Conservation (phyloP, 495 filamentous ascomycete species). For the Daldinia childiae region DNA sequence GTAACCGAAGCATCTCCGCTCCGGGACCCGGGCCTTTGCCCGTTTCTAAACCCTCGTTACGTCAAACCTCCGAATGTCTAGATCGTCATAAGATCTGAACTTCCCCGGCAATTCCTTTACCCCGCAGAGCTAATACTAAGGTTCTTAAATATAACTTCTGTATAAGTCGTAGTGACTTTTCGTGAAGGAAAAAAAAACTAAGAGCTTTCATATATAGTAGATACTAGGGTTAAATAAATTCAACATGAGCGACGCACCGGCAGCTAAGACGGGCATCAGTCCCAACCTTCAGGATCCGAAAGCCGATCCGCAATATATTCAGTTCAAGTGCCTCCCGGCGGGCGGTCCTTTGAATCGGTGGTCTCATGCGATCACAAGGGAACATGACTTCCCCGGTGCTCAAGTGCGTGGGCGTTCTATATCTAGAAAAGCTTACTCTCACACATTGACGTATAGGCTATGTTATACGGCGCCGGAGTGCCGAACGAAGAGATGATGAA, state of each 20-base stretch:
- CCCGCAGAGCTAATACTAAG: slow-evolving; percentile 20
- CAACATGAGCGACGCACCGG: slow-evolving; percentile 32
- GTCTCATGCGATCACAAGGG: slow-evolving; percentile 60
- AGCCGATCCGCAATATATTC: slow-evolving; percentile 55
- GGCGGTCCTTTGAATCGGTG: slow-evolving; percentile 59
- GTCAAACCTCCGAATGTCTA: slow-evolving; percentile 31
- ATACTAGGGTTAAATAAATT: background rate
- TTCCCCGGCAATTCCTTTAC: slow-evolving; percentile 13
- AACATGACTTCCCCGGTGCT: slow-evolving; percentile 93
- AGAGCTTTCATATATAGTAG: background rate
- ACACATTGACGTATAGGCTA: slow-evolving; percentile 70
- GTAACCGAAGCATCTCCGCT: slow-evolving; percentile 21
- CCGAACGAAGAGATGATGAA: slow-evolving; percentile 87
- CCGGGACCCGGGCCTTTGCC: slow-evolving; percentile 25
- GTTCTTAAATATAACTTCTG: background rate
- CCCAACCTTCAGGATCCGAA: slow-evolving; percentile 45
- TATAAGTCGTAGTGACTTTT: background rate
- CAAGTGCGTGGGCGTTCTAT: slow-evolving; percentile 64
- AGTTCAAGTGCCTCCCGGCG: slow-evolving; percentile 54
- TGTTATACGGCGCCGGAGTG: slow-evolving; percentile 95
- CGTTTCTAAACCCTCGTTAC: slow-evolving; percentile 24
- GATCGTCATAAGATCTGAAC: slow-evolving; percentile 17
- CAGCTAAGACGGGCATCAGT: slow-evolving; percentile 17
- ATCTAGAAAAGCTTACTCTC: background rate
- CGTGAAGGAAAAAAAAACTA: background rate